Conservation (phyloP, 1,284 basidiomycete genomes). For the Erythrobasidium hasegawianum region DNA sequence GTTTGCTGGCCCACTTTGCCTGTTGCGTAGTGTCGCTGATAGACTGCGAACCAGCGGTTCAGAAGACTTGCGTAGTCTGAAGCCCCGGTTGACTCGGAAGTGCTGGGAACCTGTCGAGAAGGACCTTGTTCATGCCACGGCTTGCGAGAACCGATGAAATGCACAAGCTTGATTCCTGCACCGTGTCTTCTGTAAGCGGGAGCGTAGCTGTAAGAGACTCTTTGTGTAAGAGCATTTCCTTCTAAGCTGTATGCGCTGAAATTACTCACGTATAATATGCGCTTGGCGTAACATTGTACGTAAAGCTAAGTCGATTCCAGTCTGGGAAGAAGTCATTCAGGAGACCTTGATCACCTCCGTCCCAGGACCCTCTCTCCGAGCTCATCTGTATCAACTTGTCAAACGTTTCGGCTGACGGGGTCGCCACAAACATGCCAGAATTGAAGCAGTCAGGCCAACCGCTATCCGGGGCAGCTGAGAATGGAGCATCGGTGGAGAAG, state of each 20-base stretch:
- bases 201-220: slow-evolving; percentile 57
- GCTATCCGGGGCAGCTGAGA: slow-evolving; percentile 85
- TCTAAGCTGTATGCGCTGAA: no score
- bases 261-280: slow-evolving; percentile 77
- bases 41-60: slow-evolving; percentile 84
- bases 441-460: slow-evolving; percentile 99
- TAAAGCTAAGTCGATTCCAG: slow-evolving; percentile 90
- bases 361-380: slow-evolving; percentile 79
- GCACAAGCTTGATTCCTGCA: slow-evolving; percentile 77
- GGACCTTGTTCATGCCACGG: slow-evolving; percentile 67
- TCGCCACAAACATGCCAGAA: slow-evolving; percentile 85
- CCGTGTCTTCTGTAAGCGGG: slow-evolving; percentile 93
- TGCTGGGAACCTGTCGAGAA: slow-evolving; percentile 47
- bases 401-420: slow-evolving; percentile 78
- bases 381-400: slow-evolving; percentile 65
- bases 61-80: slow-evolving; percentile 72
- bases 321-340: slow-evolving; percentile 83
- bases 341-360: slow-evolving; percentile 93
- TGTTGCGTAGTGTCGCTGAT: slow-evolving; percentile 75
- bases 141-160: slow-evolving; percentile 92
- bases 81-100: slow-evolving; percentile 51
- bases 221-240: no score
- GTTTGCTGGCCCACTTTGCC: slow-evolving; percentile 40
- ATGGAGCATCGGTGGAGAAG: slow-evolving; percentile 63
- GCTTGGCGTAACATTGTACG: slow-evolving; percentile 96